phyloP scores from a whole-genome alignment of 2,329 filamentous ascomycete genomes.

The Zasmidium citrigriseum region DNA sequence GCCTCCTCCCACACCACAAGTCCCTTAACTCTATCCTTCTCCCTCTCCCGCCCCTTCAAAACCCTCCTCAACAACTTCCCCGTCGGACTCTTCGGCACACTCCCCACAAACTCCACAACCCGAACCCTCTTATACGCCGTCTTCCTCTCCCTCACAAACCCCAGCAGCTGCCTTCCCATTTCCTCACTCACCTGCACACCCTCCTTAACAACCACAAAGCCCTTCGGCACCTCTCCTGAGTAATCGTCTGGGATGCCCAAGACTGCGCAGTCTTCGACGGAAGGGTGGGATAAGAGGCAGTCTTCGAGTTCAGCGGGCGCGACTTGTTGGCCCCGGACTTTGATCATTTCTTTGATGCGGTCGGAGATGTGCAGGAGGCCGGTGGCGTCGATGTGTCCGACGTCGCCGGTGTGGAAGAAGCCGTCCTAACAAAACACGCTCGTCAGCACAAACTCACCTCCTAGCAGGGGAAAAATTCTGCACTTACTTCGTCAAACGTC shows the following conservation, averaged over 20 bases:
- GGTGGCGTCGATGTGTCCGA: constrained; percentile 57
- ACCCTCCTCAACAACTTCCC: constrained; percentile 70
- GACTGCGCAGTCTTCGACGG: constrained; percentile 60
- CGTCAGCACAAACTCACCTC: not conserved
- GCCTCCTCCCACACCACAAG: constrained; percentile 23
- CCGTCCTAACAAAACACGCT: constrained; percentile 38
- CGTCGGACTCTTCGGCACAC: constrained; percentile 70
- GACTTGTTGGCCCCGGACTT: constrained; percentile 65
- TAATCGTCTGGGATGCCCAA: constrained; percentile 57
- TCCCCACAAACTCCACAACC: constrained; percentile 64
- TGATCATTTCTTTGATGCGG: constrained; percentile 69
- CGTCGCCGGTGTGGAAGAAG: constrained; percentile 61
- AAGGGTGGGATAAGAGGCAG: constrained; percentile 57
- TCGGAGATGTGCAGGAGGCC: constrained; percentile 61
- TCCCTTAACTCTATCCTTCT: constrained; percentile 32
- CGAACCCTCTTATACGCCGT: constrained; percentile 68
- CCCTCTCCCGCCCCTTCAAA: constrained; percentile 49
- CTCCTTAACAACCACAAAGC: constrained; percentile 54
- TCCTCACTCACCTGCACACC: constrained; percentile 14
- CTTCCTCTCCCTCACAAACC: constrained; percentile 66
- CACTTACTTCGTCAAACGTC: constrained; percentile 41
- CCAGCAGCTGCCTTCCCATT: constrained; percentile 51
- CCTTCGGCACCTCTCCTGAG: constrained; percentile 59
- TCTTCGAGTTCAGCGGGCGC: constrained; percentile 67
- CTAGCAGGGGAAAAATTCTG: not conserved